Evolutionary conservation across 1,284 basidiomycete species (phyloP).

Genomic region (Waitea zeae): DNA sequence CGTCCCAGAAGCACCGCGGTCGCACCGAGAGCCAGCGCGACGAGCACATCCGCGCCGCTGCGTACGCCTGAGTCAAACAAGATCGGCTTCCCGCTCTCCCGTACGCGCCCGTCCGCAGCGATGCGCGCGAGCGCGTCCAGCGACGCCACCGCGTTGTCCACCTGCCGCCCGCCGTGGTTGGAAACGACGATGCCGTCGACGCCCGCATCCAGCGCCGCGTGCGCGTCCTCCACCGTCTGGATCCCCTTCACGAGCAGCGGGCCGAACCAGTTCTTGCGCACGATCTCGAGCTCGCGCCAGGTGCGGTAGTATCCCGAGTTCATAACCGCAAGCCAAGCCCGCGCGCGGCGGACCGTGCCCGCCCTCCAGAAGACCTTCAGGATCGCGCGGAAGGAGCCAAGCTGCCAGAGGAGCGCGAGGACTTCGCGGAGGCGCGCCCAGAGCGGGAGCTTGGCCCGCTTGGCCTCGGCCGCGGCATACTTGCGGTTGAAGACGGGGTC

Average conservation of each 20-base stretch:
- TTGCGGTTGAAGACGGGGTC: conserved; percentile 59
- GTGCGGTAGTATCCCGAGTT: conserved; percentile 38
- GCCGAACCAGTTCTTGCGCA: conserved; percentile 53
- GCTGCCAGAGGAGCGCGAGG: conserved; percentile 7
- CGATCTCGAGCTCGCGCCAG: conserved; percentile 49
- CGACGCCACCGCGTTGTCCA: conserved; percentile 64
- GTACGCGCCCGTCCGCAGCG: conserved; percentile 36
- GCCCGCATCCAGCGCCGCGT: conserved; percentile 44
- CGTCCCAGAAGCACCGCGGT: conserved; percentile 25
- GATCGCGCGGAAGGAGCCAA: neutral
- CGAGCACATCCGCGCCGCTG: conserved; percentile 59
- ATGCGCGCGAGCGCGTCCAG: conserved; percentile 51
- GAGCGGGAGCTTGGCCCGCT: conserved; percentile 22
- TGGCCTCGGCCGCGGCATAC: conserved; percentile 22
- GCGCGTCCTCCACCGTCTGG: conserved; percentile 46
- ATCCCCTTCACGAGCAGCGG: conserved; percentile 59
- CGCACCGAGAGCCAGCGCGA: conserved; percentile 56
- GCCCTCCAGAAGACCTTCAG: too few relatives aligned
- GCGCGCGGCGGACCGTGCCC: too few relatives aligned
- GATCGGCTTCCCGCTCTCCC: conserved; percentile 37
- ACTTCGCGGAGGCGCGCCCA: conserved; percentile 18
- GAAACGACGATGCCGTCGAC: conserved; percentile 66
- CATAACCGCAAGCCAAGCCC: conserved; percentile 35
- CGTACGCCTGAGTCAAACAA: conserved; percentile 72
- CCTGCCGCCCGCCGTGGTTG: conserved; percentile 72